Conservation (phyloP, 768 basidiomycete species). For the Inosperma sp. region DNA sequence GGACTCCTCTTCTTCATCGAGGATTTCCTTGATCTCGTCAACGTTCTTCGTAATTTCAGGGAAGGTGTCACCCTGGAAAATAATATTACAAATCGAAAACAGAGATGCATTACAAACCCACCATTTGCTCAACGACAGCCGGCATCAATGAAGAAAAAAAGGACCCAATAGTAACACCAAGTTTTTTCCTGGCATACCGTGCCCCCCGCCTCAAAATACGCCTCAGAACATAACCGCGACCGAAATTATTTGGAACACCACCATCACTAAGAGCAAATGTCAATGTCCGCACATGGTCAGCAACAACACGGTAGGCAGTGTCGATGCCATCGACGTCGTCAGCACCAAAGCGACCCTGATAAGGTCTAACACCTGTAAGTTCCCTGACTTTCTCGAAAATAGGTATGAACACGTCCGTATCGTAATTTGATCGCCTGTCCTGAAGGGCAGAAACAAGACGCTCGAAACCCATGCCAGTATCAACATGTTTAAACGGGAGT, state of each 20-base stretch:
- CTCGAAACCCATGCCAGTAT: constrained; percentile 99
- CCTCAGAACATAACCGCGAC: constrained; percentile 94
- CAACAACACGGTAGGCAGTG: constrained; percentile 95
- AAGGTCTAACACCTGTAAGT: constrained; percentile 82
- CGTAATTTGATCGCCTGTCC: constrained; percentile 91
- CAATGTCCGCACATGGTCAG: constrained; percentile 93
- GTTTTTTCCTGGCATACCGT: constrained; percentile 93
- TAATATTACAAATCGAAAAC: constrained; percentile 5
- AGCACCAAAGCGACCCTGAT: constrained; percentile 87
- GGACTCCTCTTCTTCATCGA: constrained; percentile 96
- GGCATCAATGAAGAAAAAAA: constrained; percentile 95
- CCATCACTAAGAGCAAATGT: constrained; percentile 96
- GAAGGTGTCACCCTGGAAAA: constrained; percentile 70
- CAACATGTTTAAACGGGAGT: constrained; percentile 91
- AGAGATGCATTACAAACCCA: constrained; percentile 30
- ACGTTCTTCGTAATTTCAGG: constrained; percentile 86
- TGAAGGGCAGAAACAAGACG: constrained; percentile 93
- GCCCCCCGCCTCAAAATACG: constrained; percentile 91
- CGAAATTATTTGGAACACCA: constrained; percentile 93
- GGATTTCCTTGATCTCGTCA: constrained; percentile 86
- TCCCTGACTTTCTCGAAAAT: constrained; percentile 85
- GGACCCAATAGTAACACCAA: constrained; percentile 84
- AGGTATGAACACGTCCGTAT: constrained; percentile 91
- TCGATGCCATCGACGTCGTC: constrained; percentile 96
- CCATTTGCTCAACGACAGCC: constrained; percentile 84